Evolutionary conservation across 1,139 yeast genomes (phyloP), one percentile per base, ranked within the genome.

Genomic region (Candida gigantensis): DNA sequence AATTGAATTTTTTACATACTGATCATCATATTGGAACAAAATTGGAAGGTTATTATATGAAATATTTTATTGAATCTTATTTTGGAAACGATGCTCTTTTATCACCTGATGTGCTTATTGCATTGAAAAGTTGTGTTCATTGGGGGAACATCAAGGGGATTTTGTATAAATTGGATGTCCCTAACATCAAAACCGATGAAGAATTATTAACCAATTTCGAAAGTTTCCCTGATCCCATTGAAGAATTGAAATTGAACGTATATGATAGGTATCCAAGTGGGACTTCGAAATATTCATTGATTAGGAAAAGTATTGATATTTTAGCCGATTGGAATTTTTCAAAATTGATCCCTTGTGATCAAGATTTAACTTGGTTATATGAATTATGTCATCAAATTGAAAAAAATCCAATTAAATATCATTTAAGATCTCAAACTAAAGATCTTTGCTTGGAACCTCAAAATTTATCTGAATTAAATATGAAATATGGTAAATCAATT

Each of bases 121-220:
- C 81, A 0, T 56, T 77, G 30, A 70, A 76, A 44, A 72, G 78
- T 31, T 75, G 76, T 45, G 75, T 72, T 13, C 81, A 77, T 51
- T 77, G 81, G 81, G 77, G 77, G 13, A 71, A 74, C 35, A 74
- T 73, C 35, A 65, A 68, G 42, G 79, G 80, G 4, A 56, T 75
- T 7, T 54, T 77, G 31, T 62, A 66, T 45, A 65, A 63, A 42
- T 50, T 76, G 33, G 68, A 63, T 2, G 61, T 76, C 2, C 75
- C 75, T 9, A 60, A 68, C 35, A 48, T 76, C 26, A 53, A 57
- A 24, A 49, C 71, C 0, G 58, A 61, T 21, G 54, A 53, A 5
- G 61, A 57, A 12, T 51, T 69, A 26, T 48, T 45, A n/a, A 42
- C 47, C 20, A 49, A 48, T 19, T 76, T 72, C 44, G 55, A 53